Percentiles rank a stretch among this genome's conserved stretches.
These are phyloP conservation scores for Globisporangium sylvaticum DNA, from an alignment of 352 stramenopile species.

Conservation along the genomic window DNA sequence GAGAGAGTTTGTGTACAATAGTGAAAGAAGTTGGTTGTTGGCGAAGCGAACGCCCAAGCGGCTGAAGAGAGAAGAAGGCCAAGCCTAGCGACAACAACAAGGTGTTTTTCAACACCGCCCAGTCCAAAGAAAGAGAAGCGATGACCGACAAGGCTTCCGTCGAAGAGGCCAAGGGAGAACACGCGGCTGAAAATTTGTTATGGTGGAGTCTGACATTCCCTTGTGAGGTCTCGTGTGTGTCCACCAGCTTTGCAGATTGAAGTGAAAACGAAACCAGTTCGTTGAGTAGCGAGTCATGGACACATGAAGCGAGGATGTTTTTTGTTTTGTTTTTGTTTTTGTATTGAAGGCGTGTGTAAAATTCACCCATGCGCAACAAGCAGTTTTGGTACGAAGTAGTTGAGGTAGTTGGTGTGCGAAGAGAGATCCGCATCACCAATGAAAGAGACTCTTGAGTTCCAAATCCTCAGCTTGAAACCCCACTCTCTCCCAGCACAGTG, in stretches of 20 bases:
- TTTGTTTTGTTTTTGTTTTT: background rate
- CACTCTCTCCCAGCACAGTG: background rate
- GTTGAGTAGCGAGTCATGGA: background rate
- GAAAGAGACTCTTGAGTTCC: background rate
- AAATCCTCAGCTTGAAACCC: background rate
- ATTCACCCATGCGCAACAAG: background rate
- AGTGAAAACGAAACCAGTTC: background rate
- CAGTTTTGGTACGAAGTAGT: background rate
- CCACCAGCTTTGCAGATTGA: background rate
- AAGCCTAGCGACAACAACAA: constrained; percentile 27
- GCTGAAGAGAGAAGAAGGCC: constrained; percentile 15
- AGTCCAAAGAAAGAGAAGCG: constrained; percentile 22
- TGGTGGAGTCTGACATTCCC: background rate
- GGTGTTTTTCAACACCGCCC: constrained; percentile 90
- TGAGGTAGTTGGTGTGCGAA: background rate
- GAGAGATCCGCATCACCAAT: background rate
- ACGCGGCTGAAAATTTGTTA: background rate
- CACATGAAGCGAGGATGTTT: background rate
- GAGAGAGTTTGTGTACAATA: constrained; percentile 46
- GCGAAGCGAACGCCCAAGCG: constrained; percentile 1
- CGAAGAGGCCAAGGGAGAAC: background rate
- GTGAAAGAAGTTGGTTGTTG: constrained; percentile 15
- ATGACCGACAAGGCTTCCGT: background rate
- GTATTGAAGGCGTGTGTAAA: background rate
- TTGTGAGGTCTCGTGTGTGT: background rate